Evolutionary conservation across 192 early-diverging fungal genomes (phyloP).

Genomic region (Lunasporangiospora selenospora): DNA sequence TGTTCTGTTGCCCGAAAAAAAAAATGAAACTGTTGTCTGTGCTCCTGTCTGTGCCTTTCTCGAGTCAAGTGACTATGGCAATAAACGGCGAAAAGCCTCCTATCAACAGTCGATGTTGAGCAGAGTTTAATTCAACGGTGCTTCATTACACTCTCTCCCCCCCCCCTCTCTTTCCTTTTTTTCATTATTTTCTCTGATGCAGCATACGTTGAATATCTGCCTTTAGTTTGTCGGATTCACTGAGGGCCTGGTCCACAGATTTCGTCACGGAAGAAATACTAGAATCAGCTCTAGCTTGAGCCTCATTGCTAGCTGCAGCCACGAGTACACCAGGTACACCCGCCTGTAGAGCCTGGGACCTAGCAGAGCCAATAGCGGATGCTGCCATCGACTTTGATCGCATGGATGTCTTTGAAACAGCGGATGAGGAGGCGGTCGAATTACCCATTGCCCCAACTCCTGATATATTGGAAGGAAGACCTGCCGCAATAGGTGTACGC

Average conservation of each 20-base stretch:
- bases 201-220: conserved; percentile 32
- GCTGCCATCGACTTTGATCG: conserved; percentile 30
- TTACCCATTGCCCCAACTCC: conserved; percentile 31
- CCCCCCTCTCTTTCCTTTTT: too few species aligned
- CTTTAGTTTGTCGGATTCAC: conserved; percentile 38
- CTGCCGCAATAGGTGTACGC: conserved; percentile 41
- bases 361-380: conserved; percentile 29
- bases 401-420: conserved; percentile 34
- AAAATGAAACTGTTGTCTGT: too few species aligned
- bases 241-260: conserved; percentile 41
- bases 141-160: too few species aligned
- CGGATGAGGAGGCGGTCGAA: too few species aligned
- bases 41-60: too few species aligned
- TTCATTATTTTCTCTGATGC: too few species aligned
- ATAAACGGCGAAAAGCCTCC: too few species aligned
- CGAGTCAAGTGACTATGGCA: too few species aligned
- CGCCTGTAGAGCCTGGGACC: conserved; percentile 23
- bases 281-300: conserved; percentile 22
- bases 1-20: too few species aligned
- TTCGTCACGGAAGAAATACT: conserved; percentile 26
- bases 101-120: too few species aligned
- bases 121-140: too few species aligned
- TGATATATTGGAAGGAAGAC: conserved; percentile 12
- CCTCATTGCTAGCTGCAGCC: conserved; percentile 23
- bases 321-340: neutral